Conservation (phyloP, 306 rosid genomes). For the Albizia julibrissin region DNA sequence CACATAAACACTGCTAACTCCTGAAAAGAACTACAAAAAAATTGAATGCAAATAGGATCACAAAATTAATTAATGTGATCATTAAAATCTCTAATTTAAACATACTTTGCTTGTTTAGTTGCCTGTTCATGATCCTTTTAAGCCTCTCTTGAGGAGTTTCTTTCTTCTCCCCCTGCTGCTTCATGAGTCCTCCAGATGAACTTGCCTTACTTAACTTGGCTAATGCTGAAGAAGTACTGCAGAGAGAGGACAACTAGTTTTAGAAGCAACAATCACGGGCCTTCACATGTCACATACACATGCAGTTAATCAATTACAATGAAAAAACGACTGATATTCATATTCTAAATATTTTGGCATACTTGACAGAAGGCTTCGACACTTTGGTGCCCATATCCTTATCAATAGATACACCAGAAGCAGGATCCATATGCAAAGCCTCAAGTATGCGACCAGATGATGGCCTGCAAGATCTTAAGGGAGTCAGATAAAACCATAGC, state of each 20-base stretch:
- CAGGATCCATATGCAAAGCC: constrained; percentile 98
- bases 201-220: constrained; percentile 78
- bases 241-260: constrained; percentile 23
- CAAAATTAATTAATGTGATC: constrained; percentile 23
- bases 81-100: constrained; percentile 31
- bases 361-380: constrained; percentile 75
- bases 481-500: constrained; percentile 55
- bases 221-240: constrained; percentile 81
- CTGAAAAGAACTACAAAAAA: not conserved
- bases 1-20: constrained; percentile 6
- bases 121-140: constrained; percentile 96
- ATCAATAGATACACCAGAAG: constrained; percentile 82
- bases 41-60: not conserved
- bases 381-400: constrained; percentile 74
- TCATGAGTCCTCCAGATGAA: constrained; percentile 70
- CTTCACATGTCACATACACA: not conserved
- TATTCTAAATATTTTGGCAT: constrained; percentile 24
- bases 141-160: constrained; percentile 99
- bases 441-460: constrained; percentile 89
- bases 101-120: constrained; percentile 92
- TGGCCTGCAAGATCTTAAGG: constrained; percentile 70
- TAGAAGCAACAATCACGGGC: not conserved
- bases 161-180: constrained; percentile 87
- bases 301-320: not conserved
- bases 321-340: not conserved